Evolutionary conservation across 371 early-diverging fungal species (phyloP), one percentile per base, ranked within the genome.

Genomic region (Apophysomyces sp.): DNA sequence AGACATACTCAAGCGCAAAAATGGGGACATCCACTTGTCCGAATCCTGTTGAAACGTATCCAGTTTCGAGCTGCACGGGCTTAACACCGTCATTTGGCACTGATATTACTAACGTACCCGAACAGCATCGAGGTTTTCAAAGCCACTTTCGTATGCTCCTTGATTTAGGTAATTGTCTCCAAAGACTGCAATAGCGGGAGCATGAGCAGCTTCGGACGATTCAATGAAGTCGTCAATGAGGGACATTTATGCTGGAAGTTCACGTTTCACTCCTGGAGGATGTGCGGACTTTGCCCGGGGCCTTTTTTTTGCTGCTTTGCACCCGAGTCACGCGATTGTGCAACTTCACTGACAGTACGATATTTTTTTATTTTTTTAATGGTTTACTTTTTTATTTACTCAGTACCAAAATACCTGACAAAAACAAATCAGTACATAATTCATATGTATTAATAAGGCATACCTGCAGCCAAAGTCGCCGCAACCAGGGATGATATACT

Each of bases 401-500:
- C 61, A 37, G 68, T 68, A 29, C 68, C 68, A 57, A 68, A 68
- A 53, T 68, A 68, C 21, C 66, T 66, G 54, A 26, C 7, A 29
- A 15, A 9, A 36, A 31, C 15, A 3, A 5, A 27, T 44, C 21
- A 57, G 18, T 29, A 3, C 9, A 53, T 57, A 41, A 49, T 16
- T 13, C 27, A 53, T 30, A 62, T 11, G 15, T 12, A 41, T 24
- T 15, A 24, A 28, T 13, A 26, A 13, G 34, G 30, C 32, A 60
- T 74, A 79, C 80, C 81, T 73, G 77, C 89, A 89, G 66, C 96
- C 96, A 74, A 95, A 97, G 77, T 97, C 96, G 56, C 97, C 97
- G 52, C 95, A 80, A 27, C 97, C 97, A 31, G 97, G 97, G n/a
- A 91, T 73, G 65, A 97, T 94, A 66, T 91, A 96, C 77, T 92